phyloP scores from a whole-genome alignment of 75 land plant genomes.

The Pinus albicaulis region DNA sequence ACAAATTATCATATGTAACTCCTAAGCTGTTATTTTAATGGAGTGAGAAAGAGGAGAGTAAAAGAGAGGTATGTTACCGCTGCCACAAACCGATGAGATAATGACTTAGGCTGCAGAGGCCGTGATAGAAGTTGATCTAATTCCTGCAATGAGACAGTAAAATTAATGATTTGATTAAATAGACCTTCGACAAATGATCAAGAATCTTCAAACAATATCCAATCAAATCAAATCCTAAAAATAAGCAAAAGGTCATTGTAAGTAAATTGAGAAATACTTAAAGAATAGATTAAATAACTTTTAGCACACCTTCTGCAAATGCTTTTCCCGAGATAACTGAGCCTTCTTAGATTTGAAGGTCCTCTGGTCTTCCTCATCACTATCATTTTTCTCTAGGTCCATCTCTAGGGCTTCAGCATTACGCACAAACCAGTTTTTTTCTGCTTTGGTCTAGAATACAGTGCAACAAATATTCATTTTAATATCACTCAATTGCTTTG shows the following conservation, averaged over 20 bases:
- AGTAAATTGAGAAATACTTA: neutral
- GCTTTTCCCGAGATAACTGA: constrained; percentile 34
- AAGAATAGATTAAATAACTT: neutral
- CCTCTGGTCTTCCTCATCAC: constrained; percentile 65
- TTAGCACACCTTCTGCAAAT: constrained; percentile 64
- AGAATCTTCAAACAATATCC: neutral
- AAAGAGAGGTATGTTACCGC: constrained; percentile 51
- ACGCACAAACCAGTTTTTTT: constrained; percentile 73
- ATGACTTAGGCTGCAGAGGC: constrained; percentile 78
- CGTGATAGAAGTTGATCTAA: constrained; percentile 52
- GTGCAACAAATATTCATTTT: neutral
- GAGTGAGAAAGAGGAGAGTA: neutral
- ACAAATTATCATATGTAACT: no score
- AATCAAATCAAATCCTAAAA: neutral
- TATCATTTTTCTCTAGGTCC: constrained; percentile 51
- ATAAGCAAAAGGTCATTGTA: neutral
- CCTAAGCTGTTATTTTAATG: neutral
- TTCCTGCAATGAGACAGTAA: constrained; percentile 48
- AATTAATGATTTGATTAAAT: neutral
- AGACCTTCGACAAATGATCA: neutral
- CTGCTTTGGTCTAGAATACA: constrained; percentile 63
- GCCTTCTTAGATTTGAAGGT: constrained; percentile 41
- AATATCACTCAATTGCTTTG: neutral
- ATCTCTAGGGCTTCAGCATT: constrained; percentile 80
- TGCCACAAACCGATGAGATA: constrained; percentile 80